Evolutionary conservation across 805 yeast species (phyloP).

Genomic region (Metschnikowia shivogae): DNA sequence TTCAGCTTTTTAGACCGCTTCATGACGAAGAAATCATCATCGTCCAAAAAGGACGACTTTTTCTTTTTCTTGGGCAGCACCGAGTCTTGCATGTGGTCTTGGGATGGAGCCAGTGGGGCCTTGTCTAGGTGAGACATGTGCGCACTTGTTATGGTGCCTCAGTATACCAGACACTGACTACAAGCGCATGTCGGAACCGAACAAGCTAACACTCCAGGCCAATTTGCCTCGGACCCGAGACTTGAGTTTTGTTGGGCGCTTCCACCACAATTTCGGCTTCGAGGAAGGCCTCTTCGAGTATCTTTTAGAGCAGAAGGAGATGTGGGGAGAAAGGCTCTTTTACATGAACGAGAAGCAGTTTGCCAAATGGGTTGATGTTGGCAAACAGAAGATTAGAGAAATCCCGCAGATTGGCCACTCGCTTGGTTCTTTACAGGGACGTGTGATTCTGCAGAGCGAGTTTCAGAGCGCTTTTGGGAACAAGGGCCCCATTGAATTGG

Average conservation of each 20-base stretch:
- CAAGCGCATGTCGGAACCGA: slow-evolving; percentile 11
- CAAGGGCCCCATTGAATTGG: slow-evolving; percentile 11
- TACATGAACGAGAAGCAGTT: slow-evolving; percentile 34
- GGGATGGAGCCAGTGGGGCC: neutral
- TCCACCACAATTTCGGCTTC: slow-evolving; percentile 45
- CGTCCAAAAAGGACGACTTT: slow-evolving; percentile 13
- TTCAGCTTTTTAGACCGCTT: slow-evolving; percentile 14
- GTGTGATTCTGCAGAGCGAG: slow-evolving; percentile 15
- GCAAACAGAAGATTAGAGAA: slow-evolving; percentile 11
- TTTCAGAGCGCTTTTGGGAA: slow-evolving; percentile 22
- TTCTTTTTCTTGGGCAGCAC: slow-evolving; percentile 8
- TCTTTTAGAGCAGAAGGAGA: slow-evolving; percentile 42
- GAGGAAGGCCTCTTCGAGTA: slow-evolving; percentile 41
- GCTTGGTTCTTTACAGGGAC: slow-evolving; percentile 11
- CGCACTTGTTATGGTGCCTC: neutral
- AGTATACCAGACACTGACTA: neutral
- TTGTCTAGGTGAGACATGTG: neutral
- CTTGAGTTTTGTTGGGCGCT: slow-evolving; percentile 23
- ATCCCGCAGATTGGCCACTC: slow-evolving; percentile 3
- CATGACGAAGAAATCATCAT: slow-evolving; percentile 33
- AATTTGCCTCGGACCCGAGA: slow-evolving; percentile 16
- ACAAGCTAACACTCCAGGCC: slow-evolving; percentile 13
- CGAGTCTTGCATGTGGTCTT: slow-evolving; percentile 1
- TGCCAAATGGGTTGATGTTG: slow-evolving; percentile 14
- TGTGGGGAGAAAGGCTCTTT: slow-evolving; percentile 49